A percentile compares a stretch with the other conserved stretches of the same genome.
Conservation (phyloP, 2,329 filamentous ascomycete species). For the Blastomyces percursus region DNA sequence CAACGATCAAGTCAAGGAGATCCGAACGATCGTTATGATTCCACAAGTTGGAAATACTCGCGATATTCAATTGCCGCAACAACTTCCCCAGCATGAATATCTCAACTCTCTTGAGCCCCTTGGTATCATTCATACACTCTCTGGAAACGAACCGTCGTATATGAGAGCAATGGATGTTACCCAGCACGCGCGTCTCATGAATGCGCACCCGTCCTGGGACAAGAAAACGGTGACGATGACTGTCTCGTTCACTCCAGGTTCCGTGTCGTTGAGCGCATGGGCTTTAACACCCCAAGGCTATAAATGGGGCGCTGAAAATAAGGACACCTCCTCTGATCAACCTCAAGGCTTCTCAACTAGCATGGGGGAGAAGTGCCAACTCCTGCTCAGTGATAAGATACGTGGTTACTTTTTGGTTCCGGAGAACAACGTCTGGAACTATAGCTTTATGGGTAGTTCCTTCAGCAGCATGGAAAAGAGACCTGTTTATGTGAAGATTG, state of each 20-base stretch:
- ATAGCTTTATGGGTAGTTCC: conserved; percentile 89
- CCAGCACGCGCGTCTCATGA: conserved; percentile 81
- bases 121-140: conserved; percentile 89
- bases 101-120: conserved; percentile 78
- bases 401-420: conserved; percentile 94
- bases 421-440: conserved; percentile 87
- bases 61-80: conserved; percentile 79
- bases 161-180: conserved; percentile 95
- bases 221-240: conserved; percentile 90
- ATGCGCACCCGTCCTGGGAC: conserved; percentile 68
- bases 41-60: conserved; percentile 91
- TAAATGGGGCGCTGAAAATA: conserved; percentile 96
- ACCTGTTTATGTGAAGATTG: conserved; percentile 80
- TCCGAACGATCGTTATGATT: conserved; percentile 93
- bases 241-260: conserved; percentile 92
- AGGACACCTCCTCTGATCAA: conserved; percentile 81
- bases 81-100: conserved; percentile 85
- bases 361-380: conserved; percentile 92
- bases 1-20: conserved; percentile 94
- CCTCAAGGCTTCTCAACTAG: conserved; percentile 83
- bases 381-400: conserved; percentile 86
- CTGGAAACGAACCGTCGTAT: conserved; percentile 88
- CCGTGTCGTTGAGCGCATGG: conserved; percentile 90
- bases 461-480: conserved; percentile 88
- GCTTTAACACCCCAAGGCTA: conserved; percentile 82